Evolutionary conservation across 2,329 filamentous ascomycete genomes (phyloP), one percentile per base, ranked within the genome.

Genomic region (Cytospora mali): DNA sequence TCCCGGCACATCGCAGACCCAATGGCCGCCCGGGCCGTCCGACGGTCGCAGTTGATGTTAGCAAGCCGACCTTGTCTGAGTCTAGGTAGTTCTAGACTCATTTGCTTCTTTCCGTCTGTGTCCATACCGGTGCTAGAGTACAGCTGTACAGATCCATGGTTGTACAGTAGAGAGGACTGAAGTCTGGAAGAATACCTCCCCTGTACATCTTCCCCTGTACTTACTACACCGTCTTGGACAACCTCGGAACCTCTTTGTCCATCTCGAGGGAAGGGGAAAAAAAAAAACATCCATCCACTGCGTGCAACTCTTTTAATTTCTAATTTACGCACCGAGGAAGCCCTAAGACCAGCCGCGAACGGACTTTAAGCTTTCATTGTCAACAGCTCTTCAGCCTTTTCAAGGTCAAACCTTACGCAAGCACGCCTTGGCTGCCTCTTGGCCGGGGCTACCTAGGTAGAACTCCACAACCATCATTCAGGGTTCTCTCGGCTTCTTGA

Each of bases 391-490:
- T 54, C 58, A 33, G 57, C 27, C 39, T 35, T 21, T 51, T n/a
- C 56, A 42, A 21, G 51, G 49, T 53, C 55, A 21, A 14, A 49
- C 33, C 61, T 33, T 35, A 21, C 54, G 48, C 54, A 51, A 14
- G 46, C 50, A 50, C 39, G 9, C 31, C 49, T 35, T 46, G 42
- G 42, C 23, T 23, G 42, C 21, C 53, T 54, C 50, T 60, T 60
- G 50, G 58, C 58, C 50, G 58, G 42, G 58, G 58, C 50, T 60
- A 60, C 50, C 52, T 48, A 51, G 35, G 35, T 33, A 42, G 27
- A 52, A 21, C 28, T 25, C 51, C 31, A 53, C 51, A 16, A 53
- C 50, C 31, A 10, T 46, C 21, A 33, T 14, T 11, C 33, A 35
- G 33, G 33, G n/a, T 23, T 50, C n/a, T 52, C 23, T 28, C 58